Evolutionary conservation across 2,329 filamentous ascomycete species (phyloP).

Genomic region (Colletotrichum coccodes): DNA sequence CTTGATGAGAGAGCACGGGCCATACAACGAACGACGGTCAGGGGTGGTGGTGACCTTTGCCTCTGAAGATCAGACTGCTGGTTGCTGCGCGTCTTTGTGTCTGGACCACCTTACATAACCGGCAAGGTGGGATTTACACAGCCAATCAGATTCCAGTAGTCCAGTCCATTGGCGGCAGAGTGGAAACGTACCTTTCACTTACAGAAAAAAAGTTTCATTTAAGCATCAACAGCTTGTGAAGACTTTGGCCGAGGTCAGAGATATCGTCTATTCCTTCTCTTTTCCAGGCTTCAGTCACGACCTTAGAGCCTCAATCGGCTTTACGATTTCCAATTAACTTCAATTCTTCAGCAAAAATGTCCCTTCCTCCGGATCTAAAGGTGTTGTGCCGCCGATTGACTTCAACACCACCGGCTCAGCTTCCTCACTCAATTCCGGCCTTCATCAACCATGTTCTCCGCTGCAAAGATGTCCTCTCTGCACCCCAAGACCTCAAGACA

Average conservation of each 20-base stretch:
- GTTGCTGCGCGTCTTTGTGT: background rate
- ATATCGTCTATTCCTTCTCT: background rate
- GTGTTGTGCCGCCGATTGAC: conserved; percentile 77
- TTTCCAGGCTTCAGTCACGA: background rate
- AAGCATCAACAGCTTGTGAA: conserved; percentile 25
- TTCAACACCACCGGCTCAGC: conserved; percentile 75
- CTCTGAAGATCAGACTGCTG: background rate
- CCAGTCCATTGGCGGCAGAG: background rate
- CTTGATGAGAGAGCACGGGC: conserved; percentile 15
- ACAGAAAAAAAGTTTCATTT: conserved; percentile 33
- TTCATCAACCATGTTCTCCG: conserved; percentile 70
- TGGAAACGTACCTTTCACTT: conserved; percentile 29
- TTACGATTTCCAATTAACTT: background rate
- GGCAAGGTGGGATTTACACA: background rate
- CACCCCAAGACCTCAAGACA: conserved; percentile 66
- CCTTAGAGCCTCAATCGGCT: background rate
- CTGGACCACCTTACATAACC: conserved; percentile 13
- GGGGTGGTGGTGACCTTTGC: background rate
- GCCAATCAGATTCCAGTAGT: conserved; percentile 2
- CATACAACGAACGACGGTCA: conserved; percentile 1
- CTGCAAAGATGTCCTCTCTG: conserved; percentile 70
- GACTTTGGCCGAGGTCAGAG: background rate
- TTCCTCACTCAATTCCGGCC: conserved; percentile 78
- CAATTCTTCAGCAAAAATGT: conserved; percentile 37
- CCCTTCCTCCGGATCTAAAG: conserved; percentile 66